These are phyloP conservation scores for Kregervanrija fluxuum DNA, from an alignment of 805 yeast species.

Conservation along the genomic window DNA sequence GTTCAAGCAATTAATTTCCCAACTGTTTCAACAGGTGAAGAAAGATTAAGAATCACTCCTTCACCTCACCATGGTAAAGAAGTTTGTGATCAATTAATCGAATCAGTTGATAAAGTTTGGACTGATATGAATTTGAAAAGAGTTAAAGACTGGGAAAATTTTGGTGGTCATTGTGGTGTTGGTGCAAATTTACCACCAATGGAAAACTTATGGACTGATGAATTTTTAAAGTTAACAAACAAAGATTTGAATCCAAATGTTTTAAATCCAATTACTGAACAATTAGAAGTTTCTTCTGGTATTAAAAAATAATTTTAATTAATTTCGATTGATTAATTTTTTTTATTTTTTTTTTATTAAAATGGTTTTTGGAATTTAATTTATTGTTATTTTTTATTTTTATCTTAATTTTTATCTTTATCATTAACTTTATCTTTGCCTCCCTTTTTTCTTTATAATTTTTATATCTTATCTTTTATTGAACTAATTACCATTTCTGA, in stretches of 20 bases:
- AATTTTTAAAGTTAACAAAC: slow-evolving; percentile 59
- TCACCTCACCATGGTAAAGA: slow-evolving; percentile 91
- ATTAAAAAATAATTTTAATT: slow-evolving; percentile 21
- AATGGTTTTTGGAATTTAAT: too few relatives aligned
- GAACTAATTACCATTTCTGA: too few relatives aligned
- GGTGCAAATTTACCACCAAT: slow-evolving; percentile 47
- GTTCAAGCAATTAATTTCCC: slow-evolving; percentile 99
- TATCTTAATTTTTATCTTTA: too few relatives aligned
- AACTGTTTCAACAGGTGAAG: slow-evolving; percentile 92
- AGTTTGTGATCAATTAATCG: slow-evolving; percentile 66
- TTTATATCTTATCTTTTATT: too few relatives aligned
- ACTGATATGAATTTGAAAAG: slow-evolving; percentile 66
- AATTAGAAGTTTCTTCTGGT: slow-evolving; percentile 70
- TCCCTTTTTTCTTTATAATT: too few relatives aligned
- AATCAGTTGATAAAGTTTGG: slow-evolving; percentile 77
- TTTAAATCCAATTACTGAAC: slow-evolving; percentile 50
- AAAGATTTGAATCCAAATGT: slow-evolving; percentile 62
- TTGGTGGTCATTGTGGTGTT: slow-evolving; percentile 90
- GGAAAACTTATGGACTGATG: slow-evolving; percentile 82
- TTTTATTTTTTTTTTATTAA: too few relatives aligned
- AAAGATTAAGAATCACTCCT: slow-evolving; percentile 96
- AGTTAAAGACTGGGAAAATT: slow-evolving; percentile 64
- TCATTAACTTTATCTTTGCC: too few relatives aligned
- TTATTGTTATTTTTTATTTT: too few relatives aligned
- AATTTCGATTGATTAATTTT: too few relatives aligned